Evolutionary conservation across 768 basidiomycete species (phyloP).

Genomic region (Tricholomella constricta): DNA sequence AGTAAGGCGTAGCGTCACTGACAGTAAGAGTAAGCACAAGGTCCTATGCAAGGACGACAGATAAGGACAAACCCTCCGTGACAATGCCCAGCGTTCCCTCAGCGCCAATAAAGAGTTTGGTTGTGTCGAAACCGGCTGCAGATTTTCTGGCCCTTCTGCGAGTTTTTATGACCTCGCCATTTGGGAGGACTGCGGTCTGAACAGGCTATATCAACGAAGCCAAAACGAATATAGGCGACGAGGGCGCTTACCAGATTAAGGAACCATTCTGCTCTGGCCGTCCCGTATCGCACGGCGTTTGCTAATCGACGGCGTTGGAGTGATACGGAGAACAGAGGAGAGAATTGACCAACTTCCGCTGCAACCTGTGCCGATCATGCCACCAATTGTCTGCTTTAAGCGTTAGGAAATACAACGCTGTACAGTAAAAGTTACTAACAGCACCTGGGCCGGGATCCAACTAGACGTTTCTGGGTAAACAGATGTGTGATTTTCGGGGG

Average conservation of each 20-base stretch:
- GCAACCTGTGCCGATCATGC: conserved; percentile 88
- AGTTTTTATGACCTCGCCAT: conserved; percentile 87
- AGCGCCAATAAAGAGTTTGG: conserved; percentile 87
- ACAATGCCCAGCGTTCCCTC: conserved; percentile 90
- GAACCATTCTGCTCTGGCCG: conserved; percentile 88
- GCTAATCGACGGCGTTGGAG: conserved; percentile 38
- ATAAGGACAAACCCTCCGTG: conserved; percentile 66
- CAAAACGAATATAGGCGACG: not conserved
- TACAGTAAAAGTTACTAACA: conserved; percentile 37
- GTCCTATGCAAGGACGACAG: not conserved
- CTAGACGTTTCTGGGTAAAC: conserved; percentile 32
- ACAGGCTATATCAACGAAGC: conserved; percentile 23
- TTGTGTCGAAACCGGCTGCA: conserved; percentile 84
- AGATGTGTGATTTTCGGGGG: not conserved
- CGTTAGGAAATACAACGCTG: conserved; percentile 1
- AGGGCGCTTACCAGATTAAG: conserved; percentile 63
- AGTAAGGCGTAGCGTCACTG: conserved; percentile 81
- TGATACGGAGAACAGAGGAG: not conserved
- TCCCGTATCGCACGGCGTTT: conserved; percentile 84
- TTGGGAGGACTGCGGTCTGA: conserved; percentile 83
- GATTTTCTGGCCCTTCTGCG: conserved; percentile 79
- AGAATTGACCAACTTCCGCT: conserved; percentile 66
- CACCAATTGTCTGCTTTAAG: conserved; percentile 68
- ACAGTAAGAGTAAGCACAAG: conserved; percentile 1
- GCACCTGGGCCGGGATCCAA: conserved; percentile 74